Percentiles rank a stretch among this genome's conserved stretches.
These are phyloP conservation scores for Diplodia mutila DNA, from an alignment of 2,329 filamentous ascomycete genomes.

Conservation along the genomic window DNA sequence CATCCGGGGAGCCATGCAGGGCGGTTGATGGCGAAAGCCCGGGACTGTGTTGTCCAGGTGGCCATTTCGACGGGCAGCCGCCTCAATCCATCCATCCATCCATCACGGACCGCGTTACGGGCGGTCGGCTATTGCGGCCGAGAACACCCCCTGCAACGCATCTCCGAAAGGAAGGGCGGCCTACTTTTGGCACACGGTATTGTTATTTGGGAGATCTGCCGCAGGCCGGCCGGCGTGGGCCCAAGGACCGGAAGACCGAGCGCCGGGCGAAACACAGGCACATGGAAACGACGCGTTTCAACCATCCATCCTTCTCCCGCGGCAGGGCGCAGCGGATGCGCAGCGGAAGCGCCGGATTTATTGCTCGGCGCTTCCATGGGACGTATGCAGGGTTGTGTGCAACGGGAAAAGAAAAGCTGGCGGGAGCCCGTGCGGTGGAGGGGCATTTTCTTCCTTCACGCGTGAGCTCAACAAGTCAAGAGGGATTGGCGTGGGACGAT, in stretches of 20 bases:
- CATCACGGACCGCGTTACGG: too few species aligned
- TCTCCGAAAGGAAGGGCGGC: constrained; percentile 14
- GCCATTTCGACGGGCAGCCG: background rate
- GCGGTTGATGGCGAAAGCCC: too few species aligned
- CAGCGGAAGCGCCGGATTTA: background rate
- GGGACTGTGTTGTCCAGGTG: background rate
- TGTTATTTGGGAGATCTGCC: background rate
- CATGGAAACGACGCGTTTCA: background rate
- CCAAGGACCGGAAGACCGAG: constrained; percentile 13
- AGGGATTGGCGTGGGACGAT: background rate
- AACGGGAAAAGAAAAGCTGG: background rate
- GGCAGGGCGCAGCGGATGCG: too few species aligned
- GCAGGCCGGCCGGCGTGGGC: constrained; percentile 1
- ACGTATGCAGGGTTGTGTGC: too few species aligned
- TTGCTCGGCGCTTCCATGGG: background rate
- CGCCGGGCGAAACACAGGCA: background rate
- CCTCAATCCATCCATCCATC: background rate
- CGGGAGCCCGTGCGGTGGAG: background rate
- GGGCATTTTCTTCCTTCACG: background rate
- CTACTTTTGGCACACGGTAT: background rate
- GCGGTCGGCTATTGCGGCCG: constrained; percentile 8
- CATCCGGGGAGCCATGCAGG: constrained; percentile 1
- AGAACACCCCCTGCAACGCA: background rate
- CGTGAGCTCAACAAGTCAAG: background rate
- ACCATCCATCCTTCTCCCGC: background rate